Base-by-base conservation (phyloP, 176 grass and related monocot species). In the Puya raimondii region DNA sequence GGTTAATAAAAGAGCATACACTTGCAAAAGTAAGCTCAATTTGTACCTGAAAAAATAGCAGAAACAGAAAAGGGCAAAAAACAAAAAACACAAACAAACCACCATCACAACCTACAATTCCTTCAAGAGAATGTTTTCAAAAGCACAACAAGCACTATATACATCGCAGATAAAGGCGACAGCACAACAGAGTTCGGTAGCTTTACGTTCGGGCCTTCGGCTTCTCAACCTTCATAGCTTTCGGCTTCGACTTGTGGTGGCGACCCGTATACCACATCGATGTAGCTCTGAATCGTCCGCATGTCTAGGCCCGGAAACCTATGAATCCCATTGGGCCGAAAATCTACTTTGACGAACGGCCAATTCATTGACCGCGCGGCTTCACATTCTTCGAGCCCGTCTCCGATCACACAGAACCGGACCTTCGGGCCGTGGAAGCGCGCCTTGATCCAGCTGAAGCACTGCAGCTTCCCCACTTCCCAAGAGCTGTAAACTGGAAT, bases 381-480 rank as follows among this genome's bases (percentile, higher is more conserved):
- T 9, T 72, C 84, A 72, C 89, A 85, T 42, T 97, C 94, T 75
- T 97, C 94, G 0, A 66, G 68, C 16, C 94, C 94, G 11, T 97
- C 94, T 48, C 89, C 89, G 20, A 97, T 84, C 12, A 72, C 94
- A 47, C 89, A 97, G 80, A 97, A 97, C 59, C 66, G 81, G 42
- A 89, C 78, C 10, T 90, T 84, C 13, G 84, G 86, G 51, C 89
- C 79, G 9, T 80, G 71, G 8, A 85, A 89, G 13, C 86, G 88
- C 12, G 92, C 89, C 71, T 83, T 89, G 81, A 96, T 96, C 93
- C 93, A 96, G 23, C 69, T 85, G 86, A 96, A 96, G 74, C 93
- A 96, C 58, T 96, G 93, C 52, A 90, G 71, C 67, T 96, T 96
- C 15, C 93, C 89, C 27, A 85, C 77, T 79, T 96, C 93, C 88